Percentiles rank a stretch among this genome's conserved stretches.
Conservation (phyloP, 306 rosid genomes). For the Vigna hirtella region DNA sequence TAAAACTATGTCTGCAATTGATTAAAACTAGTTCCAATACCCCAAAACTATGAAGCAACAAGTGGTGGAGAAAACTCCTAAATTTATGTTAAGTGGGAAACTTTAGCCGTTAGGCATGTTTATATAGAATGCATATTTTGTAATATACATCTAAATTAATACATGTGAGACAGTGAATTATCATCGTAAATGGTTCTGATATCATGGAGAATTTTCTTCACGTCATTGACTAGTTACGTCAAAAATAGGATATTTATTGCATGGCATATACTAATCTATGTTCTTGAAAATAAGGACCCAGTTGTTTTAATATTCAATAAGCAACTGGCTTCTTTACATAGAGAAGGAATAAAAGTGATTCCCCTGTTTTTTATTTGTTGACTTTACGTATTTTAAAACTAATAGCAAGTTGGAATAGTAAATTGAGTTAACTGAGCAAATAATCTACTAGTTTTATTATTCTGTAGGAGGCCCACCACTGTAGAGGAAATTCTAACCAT, state of each 20-base stretch:
- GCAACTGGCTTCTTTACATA: constrained; percentile 8
- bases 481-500: constrained; percentile 87
- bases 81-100: neutral
- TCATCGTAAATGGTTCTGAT: constrained; percentile 5
- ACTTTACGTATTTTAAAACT: neutral
- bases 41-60: neutral
- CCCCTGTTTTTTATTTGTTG: neutral
- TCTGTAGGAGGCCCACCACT: constrained; percentile 67
- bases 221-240: neutral
- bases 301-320: neutral
- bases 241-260: neutral
- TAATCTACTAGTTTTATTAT: constrained; percentile 37
- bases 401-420: neutral
- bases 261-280: constrained; percentile 2
- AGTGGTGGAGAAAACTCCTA: neutral
- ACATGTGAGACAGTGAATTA: neutral
- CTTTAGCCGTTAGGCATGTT: neutral
- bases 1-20: neutral
- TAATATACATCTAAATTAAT: neutral
- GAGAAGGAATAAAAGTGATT: neutral
- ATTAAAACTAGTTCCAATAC: neutral
- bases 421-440: constrained; percentile 22
- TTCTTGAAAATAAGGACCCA: neutral
- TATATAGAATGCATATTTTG: neutral
- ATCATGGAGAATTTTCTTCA: neutral